Base-by-base conservation (phyloP, 805 yeast genomes). In the Saccharomyces kudriavzevii region DNA sequence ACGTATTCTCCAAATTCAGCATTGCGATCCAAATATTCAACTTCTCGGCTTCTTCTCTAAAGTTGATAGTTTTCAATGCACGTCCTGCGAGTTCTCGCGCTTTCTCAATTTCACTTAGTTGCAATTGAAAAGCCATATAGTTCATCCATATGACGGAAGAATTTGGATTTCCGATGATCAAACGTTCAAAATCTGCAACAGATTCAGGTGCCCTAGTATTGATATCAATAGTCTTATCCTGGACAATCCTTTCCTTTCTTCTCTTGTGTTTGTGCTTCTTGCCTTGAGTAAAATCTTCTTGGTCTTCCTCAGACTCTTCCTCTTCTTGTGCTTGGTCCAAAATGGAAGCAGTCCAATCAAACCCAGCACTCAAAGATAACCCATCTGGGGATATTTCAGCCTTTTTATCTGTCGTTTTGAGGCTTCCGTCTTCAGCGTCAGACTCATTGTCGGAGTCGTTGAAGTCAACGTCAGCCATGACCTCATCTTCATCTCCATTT, bases 91-190 rank as follows among this genome's bases (percentile, higher is more conserved):
- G 82, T 68, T 89, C 96, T 62, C 99, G 83, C 9, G 97, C 97
- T 71, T 88, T 89, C 40, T 92, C 97, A 55, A 90, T 75, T 70
- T 94, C 99, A 74, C 96, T 87, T 58, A 92, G 77, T 70, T 91
- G 97, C 58, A 94, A 77, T 71, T 91, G 96, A 85, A 92, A 94
- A 3, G 98, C 91, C 97, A 94, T 94, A 73, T 87, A 94, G 72
- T 91, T 89, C 88, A 94, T 92, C 99, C 99, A 94, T 54, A 89
- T 72, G 35, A 91, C 80, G 1, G 99, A 92, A 2, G 96, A 89
- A 74, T 89, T 86, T 49, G 99, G 97, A 67, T 87, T 87, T 68
- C 97, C 95, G 56, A 94, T 80, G 52, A 94, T 78, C 59, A 94
- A 74, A 65, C 99, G 83, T 73, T 94, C 99, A 64, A 90, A 94